phyloP scores from a whole-genome alignment of 2,329 filamentous ascomycete genomes.

The Colletotrichum tabaci region DNA sequence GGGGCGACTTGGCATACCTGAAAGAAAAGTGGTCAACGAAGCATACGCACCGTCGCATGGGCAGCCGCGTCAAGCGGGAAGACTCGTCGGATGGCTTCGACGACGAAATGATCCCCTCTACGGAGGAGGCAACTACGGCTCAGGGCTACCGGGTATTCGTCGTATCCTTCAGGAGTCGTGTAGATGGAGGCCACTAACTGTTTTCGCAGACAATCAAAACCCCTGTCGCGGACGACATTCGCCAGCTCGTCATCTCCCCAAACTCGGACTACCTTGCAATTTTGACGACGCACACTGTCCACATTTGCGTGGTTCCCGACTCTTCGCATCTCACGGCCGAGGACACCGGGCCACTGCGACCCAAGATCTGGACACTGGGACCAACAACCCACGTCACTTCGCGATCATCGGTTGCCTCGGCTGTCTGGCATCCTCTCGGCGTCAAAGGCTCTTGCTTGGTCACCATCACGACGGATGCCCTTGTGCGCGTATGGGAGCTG shows the following conservation, averaged over 20 bases:
- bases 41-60: constrained; percentile 50
- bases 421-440: constrained; percentile 93
- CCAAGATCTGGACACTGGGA: constrained; percentile 92
- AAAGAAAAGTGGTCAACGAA: constrained; percentile 71
- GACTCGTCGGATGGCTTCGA: constrained; percentile 58
- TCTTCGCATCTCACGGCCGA: constrained; percentile 80
- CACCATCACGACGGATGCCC: constrained; percentile 89
- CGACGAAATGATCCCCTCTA: constrained; percentile 49
- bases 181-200: constrained; percentile 16
- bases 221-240: constrained; percentile 85
- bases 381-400: constrained; percentile 93
- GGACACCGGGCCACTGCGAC: constrained; percentile 78
- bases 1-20: constrained; percentile 86
- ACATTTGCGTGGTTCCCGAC: constrained; percentile 89
- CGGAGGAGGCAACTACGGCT: constrained; percentile 47
- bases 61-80: constrained; percentile 64
- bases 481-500: constrained; percentile 92
- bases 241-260: constrained; percentile 88
- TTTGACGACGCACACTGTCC: constrained; percentile 87
- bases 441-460: constrained; percentile 86
- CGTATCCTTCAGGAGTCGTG: background rate
- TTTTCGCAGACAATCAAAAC: constrained; percentile 77
- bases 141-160: constrained; percentile 65
- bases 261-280: constrained; percentile 87
- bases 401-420: constrained; percentile 83